These are phyloP conservation scores for Parastagonospora nodorum DNA, from an alignment of 2,329 filamentous ascomycete genomes.

Conservation along the genomic window DNA sequence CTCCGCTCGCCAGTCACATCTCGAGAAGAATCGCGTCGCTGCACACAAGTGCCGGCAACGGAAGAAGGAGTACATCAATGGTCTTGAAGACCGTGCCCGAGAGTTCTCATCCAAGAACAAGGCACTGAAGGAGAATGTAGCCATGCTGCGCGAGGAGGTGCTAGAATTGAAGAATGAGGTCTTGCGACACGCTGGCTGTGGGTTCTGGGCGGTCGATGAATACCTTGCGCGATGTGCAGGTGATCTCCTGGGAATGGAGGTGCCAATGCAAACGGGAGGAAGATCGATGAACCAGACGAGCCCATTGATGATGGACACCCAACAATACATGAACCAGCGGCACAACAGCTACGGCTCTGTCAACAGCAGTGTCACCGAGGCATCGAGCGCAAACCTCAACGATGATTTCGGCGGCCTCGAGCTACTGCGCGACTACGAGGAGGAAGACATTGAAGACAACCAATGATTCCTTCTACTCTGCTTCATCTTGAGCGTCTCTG, in stretches of 20 bases:
- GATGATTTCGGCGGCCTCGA: constrained; percentile 36
- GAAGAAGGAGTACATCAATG: constrained; percentile 63
- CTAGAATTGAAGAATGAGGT: constrained; percentile 46
- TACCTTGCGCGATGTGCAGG: constrained; percentile 45
- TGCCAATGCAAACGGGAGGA: constrained; percentile 7
- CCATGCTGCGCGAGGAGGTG: constrained; percentile 42
- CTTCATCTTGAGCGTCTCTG: not conserved
- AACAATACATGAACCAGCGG: constrained; percentile 8
- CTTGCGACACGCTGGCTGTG: constrained; percentile 43
- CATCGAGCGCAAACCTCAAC: constrained; percentile 18
- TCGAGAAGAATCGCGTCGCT: constrained; percentile 73
- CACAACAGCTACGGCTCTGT: constrained; percentile 19
- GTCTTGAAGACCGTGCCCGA: constrained; percentile 55
- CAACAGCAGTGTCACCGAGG: constrained; percentile 12
- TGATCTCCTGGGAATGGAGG: constrained; percentile 37
- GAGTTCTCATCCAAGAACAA: constrained; percentile 45
- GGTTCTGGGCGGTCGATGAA: constrained; percentile 45
- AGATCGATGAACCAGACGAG: constrained; percentile 9
- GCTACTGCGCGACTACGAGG: constrained; percentile 36
- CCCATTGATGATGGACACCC: constrained; percentile 7
- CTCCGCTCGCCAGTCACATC: constrained; percentile 44
- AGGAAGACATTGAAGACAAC: constrained; percentile 28
- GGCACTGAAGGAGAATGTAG: constrained; percentile 39
- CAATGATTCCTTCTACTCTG: constrained; percentile 3
- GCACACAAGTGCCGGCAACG: constrained; percentile 77